Base-by-base conservation (phyloP, 2,329 filamentous ascomycete genomes). In the Alternaria burnsii region DNA sequence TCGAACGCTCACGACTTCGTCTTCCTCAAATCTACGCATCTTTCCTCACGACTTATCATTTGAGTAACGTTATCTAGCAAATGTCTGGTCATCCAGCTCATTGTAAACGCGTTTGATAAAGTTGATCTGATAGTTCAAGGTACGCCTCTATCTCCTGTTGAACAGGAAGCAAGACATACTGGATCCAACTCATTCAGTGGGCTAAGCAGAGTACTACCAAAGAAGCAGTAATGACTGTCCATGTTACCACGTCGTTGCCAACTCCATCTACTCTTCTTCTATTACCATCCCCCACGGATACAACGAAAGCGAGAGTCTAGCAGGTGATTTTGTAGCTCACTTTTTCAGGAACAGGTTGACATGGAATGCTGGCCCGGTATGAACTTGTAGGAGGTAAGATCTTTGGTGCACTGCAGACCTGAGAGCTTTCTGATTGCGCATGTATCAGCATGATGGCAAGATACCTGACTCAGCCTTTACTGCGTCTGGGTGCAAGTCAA, bases 71-170 rank as follows among this genome's bases (percentile, higher is more conserved):
- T 18, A 5, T 9, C 10, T 8, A 18, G 8, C 8, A 20, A 18
- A 20, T 16, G 34, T 9, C 34, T 38, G 16, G 7, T 8, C 34
- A n/a, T 16, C 7, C 14, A 18, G 16, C 8, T 40, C 14, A n/a
- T 5, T 40, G n/a, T 9, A 9, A 32, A n/a, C 4, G 7, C 43
- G 9, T 12, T 34, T 34, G 44, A n/a, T 10, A n/a, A 16, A 22
- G 22, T 8, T 38, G n/a, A 3, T 47, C 32, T 16, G 43, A 32
- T 47, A 32, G n/a, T 47, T 47, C 14, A 6, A 47, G 0, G 1
- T 34, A 48, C 44, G 44, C 28, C 22, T 22, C 44, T 9, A 12
- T 20, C 44, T 48, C 18, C 28, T 48, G 44, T 48, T 48, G 44
- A 34, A 48, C 44, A 48, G 18, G 22, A 11, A 2, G 18, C 2